Conservation (phyloP, 371 early-diverging fungal genomes). For the Parasitella parasitica region DNA sequence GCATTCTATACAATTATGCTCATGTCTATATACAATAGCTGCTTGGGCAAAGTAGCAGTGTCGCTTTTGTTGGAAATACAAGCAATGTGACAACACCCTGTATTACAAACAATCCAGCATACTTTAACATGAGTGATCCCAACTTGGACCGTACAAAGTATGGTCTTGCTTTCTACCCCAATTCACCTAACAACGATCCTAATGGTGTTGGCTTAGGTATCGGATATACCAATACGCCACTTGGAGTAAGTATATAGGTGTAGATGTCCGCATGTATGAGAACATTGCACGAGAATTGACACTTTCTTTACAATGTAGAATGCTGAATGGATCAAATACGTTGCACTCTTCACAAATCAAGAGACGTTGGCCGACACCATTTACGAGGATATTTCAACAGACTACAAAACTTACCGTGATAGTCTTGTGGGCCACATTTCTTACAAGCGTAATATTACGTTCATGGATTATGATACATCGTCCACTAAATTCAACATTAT, state of each 20-base stretch:
- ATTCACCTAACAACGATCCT: conserved; percentile 19
- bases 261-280: neutral
- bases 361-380: conserved; percentile 24
- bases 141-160: conserved; percentile 12
- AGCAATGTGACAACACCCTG: conserved; percentile 16
- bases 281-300: no score
- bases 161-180: conserved; percentile 26
- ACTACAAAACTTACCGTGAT: conserved; percentile 18
- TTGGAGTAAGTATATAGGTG: conserved; percentile 19
- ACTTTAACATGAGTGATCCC: conserved; percentile 3
- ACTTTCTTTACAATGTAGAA: conserved; percentile 13
- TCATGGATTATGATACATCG: conserved; percentile 26
- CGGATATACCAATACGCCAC: conserved; percentile 16
- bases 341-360: conserved; percentile 31
- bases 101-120: neutral
- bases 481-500: conserved; percentile 24
- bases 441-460: conserved; percentile 28
- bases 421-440: conserved; percentile 20
- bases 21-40: conserved; percentile 16
- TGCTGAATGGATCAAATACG: conserved; percentile 35
- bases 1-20: neutral
- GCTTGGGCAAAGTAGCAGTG: conserved; percentile 23
- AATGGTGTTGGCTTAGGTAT: conserved; percentile 30
- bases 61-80: conserved; percentile 24
- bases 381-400: conserved; percentile 19